Evolutionary conservation across 2,329 filamentous ascomycete species (phyloP), one percentile per base, ranked within the genome.

Genomic region (Colletotrichum cordylinicola): DNA sequence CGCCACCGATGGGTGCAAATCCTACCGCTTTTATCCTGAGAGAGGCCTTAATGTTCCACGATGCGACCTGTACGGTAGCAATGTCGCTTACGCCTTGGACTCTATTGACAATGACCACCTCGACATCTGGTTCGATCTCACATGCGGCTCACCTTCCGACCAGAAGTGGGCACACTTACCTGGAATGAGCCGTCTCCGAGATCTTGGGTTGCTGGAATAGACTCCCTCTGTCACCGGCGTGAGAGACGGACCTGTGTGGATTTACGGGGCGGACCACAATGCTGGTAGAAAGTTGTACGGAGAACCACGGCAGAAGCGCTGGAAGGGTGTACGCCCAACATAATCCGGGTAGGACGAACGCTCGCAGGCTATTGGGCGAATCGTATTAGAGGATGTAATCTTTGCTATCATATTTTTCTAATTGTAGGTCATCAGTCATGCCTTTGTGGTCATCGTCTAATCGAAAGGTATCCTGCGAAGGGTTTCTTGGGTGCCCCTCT

Each of bases 391-490:
- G 18, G 39, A 15, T 5, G 16, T 21, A 64, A 18, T 43, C 18
- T 58, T 48, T 35, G 27, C 27, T n/a, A 33, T 61, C n/a, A 27
- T 67, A 56, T 67, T 75, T 24, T 55, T 72, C 13, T 52, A 60
- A 48, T 58, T 31, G 27, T 29, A 8, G 21, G 43, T 52, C 35
- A 31, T 69, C 18, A 48, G 16, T 56, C 62, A 29, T 67, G 37
- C 15, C 16, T 58, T 12, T 10, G 62, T 35, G 24, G 18, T 8
- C 24, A 15, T 7, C 24, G 10, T 43, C 12, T 84, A 99, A 84
- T 95, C 96, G 84, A 98, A 98, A 0, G 95, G 95, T 80, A 98
- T 93, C 79, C 95, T 91, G 78, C 95, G 90, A 79, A 98, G 83
- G 18, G 87, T 86, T 75, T 92, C 88, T 8, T 85, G 89, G 55